phyloP scores from a whole-genome alignment of 2,329 filamentous ascomycete species.

The Phyllosticta citriasiana region DNA sequence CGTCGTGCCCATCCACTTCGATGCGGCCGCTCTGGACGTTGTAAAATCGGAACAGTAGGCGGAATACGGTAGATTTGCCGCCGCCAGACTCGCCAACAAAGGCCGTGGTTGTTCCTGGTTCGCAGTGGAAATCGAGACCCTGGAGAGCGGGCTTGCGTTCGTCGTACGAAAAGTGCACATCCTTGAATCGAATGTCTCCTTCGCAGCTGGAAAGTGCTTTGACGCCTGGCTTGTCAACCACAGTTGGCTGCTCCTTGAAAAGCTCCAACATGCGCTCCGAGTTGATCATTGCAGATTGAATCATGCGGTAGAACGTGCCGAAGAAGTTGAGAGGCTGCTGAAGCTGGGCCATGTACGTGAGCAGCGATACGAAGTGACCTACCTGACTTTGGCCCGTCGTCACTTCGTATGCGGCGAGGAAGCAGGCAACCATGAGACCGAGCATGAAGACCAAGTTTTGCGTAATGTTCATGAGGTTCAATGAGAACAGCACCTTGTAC shows the following conservation, averaged over 20 bases:
- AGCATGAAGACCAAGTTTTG: conserved; percentile 56
- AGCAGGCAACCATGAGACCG: conserved; percentile 56
- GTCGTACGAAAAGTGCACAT: conserved; percentile 88
- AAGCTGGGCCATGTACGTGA: conserved; percentile 66
- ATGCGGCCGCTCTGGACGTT: conserved; percentile 73
- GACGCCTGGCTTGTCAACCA: conserved; percentile 65
- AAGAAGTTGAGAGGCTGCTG: conserved; percentile 64
- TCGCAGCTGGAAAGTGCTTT: conserved; percentile 55
- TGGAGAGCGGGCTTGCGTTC: conserved; percentile 73
- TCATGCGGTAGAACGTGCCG: conserved; percentile 89
- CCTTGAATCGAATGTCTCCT: conserved; percentile 76
- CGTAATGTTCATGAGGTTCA: conserved; percentile 51
- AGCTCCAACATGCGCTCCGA: conserved; percentile 89
- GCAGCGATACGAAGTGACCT: conserved; percentile 59
- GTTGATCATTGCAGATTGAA: conserved; percentile 95
- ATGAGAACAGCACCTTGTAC: conserved; percentile 45
- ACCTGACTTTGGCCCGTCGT: conserved; percentile 49
- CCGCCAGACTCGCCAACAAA: conserved; percentile 95
- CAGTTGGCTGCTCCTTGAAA: conserved; percentile 91
- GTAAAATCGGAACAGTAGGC: conserved; percentile 93
- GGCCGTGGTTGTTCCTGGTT: conserved; percentile 85
- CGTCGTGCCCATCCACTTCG: conserved; percentile 72
- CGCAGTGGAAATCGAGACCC: conserved; percentile 74
- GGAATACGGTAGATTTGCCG: conserved; percentile 93
- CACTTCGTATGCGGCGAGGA: conserved; percentile 61